phyloP scores from a whole-genome alignment of 768 basidiomycete species.

The Gymnopilus dilepis region DNA sequence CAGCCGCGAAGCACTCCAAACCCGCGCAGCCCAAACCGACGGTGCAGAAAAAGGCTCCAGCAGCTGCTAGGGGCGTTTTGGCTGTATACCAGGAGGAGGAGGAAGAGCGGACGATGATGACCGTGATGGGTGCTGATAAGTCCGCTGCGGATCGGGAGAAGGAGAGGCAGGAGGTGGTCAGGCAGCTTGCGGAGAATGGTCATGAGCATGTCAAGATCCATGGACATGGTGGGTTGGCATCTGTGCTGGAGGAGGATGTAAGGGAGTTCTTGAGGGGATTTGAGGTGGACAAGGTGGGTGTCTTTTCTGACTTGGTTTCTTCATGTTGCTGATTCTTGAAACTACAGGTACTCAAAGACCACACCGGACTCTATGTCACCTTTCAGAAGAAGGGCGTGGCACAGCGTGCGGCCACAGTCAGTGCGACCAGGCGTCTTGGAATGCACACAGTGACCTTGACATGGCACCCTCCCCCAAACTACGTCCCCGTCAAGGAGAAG shows the following conservation, averaged over 20 bases:
- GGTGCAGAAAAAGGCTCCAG: not conserved
- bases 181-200: constrained; percentile 64
- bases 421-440: constrained; percentile 60
- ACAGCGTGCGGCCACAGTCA: constrained; percentile 67
- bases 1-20: not conserved
- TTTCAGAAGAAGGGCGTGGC: constrained; percentile 71
- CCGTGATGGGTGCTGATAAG: constrained; percentile 21
- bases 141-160: constrained; percentile 41
- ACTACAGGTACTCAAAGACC: constrained; percentile 69
- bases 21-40: not conserved
- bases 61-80: not conserved
- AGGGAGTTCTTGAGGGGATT: constrained; percentile 70
- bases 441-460: constrained; percentile 64
- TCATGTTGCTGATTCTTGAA: not conserved
- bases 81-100: not conserved
- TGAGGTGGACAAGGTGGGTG: constrained; percentile 71
- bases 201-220: constrained; percentile 70
- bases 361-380: constrained; percentile 80
- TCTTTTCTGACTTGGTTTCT: constrained; percentile 12
- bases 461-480: constrained; percentile 48
- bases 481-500: constrained; percentile 41
- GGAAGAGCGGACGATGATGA: not conserved
- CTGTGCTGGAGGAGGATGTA: constrained; percentile 72
- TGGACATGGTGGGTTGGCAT: constrained; percentile 49
- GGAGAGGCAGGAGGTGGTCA: constrained; percentile 46